Evolutionary conservation across 1,284 basidiomycete species (phyloP).

Genomic region (Amylostereum chailletii): DNA sequence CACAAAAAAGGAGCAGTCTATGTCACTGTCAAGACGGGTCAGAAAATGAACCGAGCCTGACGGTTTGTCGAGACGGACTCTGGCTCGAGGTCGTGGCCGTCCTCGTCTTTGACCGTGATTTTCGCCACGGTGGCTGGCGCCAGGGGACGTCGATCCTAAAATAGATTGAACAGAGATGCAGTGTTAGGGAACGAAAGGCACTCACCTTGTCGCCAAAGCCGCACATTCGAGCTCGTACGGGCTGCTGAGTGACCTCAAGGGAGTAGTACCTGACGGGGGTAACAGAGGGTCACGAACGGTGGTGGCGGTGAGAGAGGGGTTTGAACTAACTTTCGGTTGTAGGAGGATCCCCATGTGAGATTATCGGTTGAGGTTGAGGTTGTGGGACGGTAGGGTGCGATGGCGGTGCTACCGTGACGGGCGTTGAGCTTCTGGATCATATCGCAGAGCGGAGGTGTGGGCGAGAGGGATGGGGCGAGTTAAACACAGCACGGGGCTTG

Average conservation of each 20-base stretch:
- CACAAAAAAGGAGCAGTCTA: constrained; percentile 80
- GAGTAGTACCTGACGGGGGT: constrained; percentile 56
- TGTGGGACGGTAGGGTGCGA: constrained; percentile 18
- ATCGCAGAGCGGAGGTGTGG: constrained; percentile 12
- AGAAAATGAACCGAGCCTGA: constrained; percentile 5
- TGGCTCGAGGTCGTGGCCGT: constrained; percentile 29
- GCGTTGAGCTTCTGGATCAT: constrained; percentile 57
- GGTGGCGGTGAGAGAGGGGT: constrained; percentile 8
- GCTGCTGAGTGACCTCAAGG: constrained; percentile 79
- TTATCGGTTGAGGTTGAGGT: too few species aligned
- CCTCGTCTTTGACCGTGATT: constrained; percentile 63
- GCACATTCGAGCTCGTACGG: constrained; percentile 84
- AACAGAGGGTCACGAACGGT: constrained; percentile 8
- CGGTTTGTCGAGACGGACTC: too few species aligned
- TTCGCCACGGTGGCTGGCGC: constrained; percentile 85
- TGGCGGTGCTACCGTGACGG: constrained; percentile 27
- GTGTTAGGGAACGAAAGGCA: constrained; percentile 8
- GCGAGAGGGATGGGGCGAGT: constrained; percentile 13
- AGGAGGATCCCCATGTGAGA: background rate
- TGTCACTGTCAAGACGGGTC: constrained; percentile 41
- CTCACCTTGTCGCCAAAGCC: constrained; percentile 89
- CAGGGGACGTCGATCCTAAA: constrained; percentile 80
- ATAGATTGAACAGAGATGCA: constrained; percentile 6
- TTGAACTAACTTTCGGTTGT: constrained; percentile 42
- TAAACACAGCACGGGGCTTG: background rate